Conservation (phyloP, 495 filamentous ascomycete genomes). For the Aspergillus wentii region DNA sequence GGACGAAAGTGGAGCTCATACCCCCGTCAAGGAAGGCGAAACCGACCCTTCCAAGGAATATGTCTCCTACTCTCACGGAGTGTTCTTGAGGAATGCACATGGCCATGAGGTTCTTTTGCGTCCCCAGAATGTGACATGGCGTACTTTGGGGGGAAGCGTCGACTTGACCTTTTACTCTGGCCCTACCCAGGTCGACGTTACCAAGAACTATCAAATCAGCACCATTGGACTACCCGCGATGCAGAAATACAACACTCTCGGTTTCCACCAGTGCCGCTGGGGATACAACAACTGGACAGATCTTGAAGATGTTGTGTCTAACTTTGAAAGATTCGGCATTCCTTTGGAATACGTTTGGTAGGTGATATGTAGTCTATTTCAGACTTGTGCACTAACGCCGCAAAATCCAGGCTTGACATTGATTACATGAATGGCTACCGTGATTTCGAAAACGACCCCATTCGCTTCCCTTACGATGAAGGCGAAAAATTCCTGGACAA, state of each 20-base stretch:
- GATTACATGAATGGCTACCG: constrained; percentile 56
- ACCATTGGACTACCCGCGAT: constrained; percentile 57
- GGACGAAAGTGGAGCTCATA: constrained; percentile 45
- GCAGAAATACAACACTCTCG: constrained; percentile 60
- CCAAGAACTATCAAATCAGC: constrained; percentile 49
- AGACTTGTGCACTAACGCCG: neutral
- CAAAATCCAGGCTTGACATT: constrained; percentile 45
- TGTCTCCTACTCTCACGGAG: constrained; percentile 55
- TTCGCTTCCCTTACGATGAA: constrained; percentile 42
- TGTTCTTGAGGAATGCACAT: constrained; percentile 63
- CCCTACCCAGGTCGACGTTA: constrained; percentile 51
- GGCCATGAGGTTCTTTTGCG: constrained; percentile 69
- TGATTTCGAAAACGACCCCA: constrained; percentile 54
- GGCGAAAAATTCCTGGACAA: constrained; percentile 56
- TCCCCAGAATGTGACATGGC: constrained; percentile 68
- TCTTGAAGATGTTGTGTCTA: constrained; percentile 51
- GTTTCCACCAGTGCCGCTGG: constrained; percentile 63
- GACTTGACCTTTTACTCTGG: constrained; percentile 62
- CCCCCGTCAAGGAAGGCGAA: constrained; percentile 49
- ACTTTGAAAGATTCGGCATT: constrained; percentile 55
- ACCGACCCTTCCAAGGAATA: constrained; percentile 53
- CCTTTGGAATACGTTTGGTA: constrained; percentile 67
- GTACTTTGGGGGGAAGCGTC: constrained; percentile 58
- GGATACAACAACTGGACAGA: constrained; percentile 57
- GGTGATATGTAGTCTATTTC: neutral